Conservation (phyloP, 169 alveolate species). For the Cystoisospora suis region DNA sequence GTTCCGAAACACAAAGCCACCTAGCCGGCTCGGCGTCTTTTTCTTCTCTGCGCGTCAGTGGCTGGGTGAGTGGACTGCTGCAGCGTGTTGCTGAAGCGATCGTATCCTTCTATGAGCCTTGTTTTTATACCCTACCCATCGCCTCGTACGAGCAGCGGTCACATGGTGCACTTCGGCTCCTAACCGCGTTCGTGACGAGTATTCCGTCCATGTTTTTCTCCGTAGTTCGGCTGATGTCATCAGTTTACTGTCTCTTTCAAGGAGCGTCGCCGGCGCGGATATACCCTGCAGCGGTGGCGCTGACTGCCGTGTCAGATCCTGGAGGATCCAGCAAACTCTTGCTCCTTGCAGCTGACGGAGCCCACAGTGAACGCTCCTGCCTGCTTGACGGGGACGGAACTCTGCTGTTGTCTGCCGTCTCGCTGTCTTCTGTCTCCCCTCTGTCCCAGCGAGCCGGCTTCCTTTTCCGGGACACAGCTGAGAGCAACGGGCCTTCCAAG, state of each 20-base stretch:
- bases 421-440: neutral
- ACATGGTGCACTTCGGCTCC: too few relatives aligned
- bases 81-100: neutral
- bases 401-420: neutral
- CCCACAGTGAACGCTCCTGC: constrained; percentile 6
- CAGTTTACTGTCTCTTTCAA: too few relatives aligned
- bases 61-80: too few relatives aligned
- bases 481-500: neutral
- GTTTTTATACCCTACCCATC: too few relatives aligned
- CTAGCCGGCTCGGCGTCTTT: too few relatives aligned
- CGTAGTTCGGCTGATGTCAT: too few relatives aligned
- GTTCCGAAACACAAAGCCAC: too few relatives aligned
- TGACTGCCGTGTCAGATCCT: neutral
- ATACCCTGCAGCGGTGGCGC: neutral
- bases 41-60: neutral
- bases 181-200: neutral
- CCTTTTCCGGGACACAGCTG: neutral
- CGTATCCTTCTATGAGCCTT: neutral
- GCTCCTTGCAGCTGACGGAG: neutral
- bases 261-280: too few relatives aligned
- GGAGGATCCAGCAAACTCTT: neutral
- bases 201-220: neutral
- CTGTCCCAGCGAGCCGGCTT: neutral
- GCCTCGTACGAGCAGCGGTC: neutral
- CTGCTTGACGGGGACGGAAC: neutral